These are phyloP conservation scores for Spergularia marina DNA, from an alignment of 148 eudicot species.

Conservation along the genomic window DNA sequence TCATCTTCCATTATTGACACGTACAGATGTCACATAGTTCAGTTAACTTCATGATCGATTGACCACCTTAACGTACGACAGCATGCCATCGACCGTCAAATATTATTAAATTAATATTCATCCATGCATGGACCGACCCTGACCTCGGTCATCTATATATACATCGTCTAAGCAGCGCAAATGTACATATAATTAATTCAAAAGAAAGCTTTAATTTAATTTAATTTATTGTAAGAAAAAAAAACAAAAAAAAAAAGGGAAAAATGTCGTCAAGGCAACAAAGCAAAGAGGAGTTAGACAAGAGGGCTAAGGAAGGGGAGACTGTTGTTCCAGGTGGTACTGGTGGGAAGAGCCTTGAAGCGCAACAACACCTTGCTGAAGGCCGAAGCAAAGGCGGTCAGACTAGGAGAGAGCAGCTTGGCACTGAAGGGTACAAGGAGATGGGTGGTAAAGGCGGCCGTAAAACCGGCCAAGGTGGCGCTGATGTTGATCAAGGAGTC, in stretches of 20 bases:
- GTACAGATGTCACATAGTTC: too few relatives aligned
- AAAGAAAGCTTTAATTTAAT: too few relatives aligned
- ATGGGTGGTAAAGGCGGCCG: conserved; percentile 39
- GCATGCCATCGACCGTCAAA: too few relatives aligned
- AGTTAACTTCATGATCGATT: too few relatives aligned
- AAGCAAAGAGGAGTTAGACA: conserved; percentile 27
- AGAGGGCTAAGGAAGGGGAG: conserved; percentile 34
- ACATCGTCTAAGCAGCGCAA: too few relatives aligned
- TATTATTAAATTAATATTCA: too few relatives aligned
- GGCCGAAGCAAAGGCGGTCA: conserved; percentile 24
- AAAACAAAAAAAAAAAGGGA: background rate
- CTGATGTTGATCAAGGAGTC: background rate
- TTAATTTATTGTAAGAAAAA: too few relatives aligned
- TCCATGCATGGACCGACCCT: too few relatives aligned
- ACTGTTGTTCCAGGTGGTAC: conserved; percentile 42
- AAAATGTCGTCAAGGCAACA: conserved; percentile 26
- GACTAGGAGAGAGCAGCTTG: conserved; percentile 39
- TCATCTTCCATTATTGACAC: too few relatives aligned
- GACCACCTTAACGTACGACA: too few relatives aligned
- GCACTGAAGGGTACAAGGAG: conserved; percentile 33
- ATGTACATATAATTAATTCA: too few relatives aligned
- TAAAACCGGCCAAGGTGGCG: conserved; percentile 17
- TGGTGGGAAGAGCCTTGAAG: conserved; percentile 38
- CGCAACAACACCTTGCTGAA: conserved; percentile 40
- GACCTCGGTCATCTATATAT: too few relatives aligned